phyloP scores from a whole-genome alignment of 257 asterid species.

The Buddleja alternifolia region DNA sequence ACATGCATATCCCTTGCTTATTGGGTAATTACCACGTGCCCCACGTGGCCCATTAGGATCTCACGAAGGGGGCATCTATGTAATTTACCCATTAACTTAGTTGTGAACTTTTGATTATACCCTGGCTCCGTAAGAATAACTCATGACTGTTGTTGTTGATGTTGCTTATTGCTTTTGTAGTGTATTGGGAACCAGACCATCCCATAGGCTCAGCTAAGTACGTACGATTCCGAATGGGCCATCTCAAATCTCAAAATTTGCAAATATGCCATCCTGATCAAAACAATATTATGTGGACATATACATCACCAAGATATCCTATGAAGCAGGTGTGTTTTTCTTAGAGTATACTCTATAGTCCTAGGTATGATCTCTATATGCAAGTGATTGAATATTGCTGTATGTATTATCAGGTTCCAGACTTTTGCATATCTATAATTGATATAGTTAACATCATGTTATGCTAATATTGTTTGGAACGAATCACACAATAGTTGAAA shows the following conservation, averaged over 20 bases:
- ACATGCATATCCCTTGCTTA: no score
- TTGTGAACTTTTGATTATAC: no score
- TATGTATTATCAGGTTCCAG: no score
- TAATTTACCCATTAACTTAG: no score
- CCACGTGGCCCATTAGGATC: no score
- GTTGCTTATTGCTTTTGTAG: conserved; percentile 31
- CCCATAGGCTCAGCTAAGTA: conserved; percentile 59
- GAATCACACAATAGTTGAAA: no score
- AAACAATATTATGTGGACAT: conserved; percentile 49
- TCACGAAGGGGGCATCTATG: no score
- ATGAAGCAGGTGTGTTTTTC: conserved; percentile 44
- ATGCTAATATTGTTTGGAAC: no score
- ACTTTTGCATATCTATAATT: no score
- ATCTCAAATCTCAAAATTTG: conserved; percentile 36
- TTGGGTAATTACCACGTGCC: background rate
- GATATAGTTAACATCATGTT: no score
- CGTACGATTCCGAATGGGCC: conserved; percentile 54
- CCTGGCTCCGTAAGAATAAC: no score
- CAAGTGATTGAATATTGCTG: background rate
- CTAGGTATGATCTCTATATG: no score
- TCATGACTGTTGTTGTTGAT: background rate
- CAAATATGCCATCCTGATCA: conserved; percentile 41
- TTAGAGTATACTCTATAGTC: background rate
- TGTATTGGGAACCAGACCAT: conserved; percentile 39
- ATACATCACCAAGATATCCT: conserved; percentile 40